Evolutionary conservation across 345 rosid species (phyloP).

Genomic region (Lepidium aucheri): DNA sequence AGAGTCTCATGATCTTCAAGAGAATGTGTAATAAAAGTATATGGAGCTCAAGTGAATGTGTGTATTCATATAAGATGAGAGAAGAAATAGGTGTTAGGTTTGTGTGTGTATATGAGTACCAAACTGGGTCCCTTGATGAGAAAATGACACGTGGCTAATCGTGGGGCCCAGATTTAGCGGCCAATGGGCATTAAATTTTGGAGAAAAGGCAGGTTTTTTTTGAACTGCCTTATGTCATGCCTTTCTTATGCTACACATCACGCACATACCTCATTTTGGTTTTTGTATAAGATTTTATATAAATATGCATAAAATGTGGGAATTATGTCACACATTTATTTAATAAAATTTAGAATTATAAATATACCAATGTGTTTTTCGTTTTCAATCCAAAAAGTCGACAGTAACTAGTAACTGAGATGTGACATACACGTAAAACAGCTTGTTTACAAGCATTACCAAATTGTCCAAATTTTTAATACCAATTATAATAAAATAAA

Average conservation of each 20-base stretch:
- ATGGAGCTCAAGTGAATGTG: slow-evolving; percentile 12
- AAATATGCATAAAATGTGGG: background rate
- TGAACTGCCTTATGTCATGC: slow-evolving; percentile 46
- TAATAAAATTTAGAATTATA: too few species aligned
- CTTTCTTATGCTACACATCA: slow-evolving; percentile 37
- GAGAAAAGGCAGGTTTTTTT: slow-evolving; percentile 30
- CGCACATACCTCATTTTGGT: slow-evolving; percentile 26
- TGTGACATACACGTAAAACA: background rate
- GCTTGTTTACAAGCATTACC: background rate
- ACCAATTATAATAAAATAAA: background rate
- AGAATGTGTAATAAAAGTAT: background rate
- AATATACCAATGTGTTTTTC: background rate
- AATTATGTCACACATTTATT: background rate
- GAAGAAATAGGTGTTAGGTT: slow-evolving; percentile 17
- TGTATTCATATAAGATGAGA: slow-evolving; percentile 20
- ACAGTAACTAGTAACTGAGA: too few species aligned
- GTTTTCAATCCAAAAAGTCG: background rate
- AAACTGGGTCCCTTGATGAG: slow-evolving; percentile 16
- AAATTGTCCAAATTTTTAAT: background rate
- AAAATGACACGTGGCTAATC: slow-evolving; percentile 27
- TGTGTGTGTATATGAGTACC: slow-evolving; percentile 28
- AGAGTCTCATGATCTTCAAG: background rate
- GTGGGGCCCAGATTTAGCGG: slow-evolving; percentile 34
- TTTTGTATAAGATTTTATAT: background rate
- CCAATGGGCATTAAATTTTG: slow-evolving; percentile 26